phyloP scores from a whole-genome alignment of 805 yeast species.

The Metschnikowia similis region DNA sequence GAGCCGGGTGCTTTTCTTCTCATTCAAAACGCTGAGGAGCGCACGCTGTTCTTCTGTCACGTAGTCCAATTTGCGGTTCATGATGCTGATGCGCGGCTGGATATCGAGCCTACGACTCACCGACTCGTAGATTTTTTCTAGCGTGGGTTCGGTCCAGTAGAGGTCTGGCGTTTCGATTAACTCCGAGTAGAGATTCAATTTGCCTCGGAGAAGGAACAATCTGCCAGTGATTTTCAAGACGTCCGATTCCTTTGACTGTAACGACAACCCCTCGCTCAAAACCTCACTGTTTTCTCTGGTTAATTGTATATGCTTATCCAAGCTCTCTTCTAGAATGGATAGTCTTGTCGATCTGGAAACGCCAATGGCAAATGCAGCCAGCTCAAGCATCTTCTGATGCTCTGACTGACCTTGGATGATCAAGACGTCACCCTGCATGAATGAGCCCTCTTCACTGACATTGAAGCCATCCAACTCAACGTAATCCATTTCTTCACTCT shows the following conservation, averaged over 20 bases:
- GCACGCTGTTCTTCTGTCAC: slow-evolving; percentile 86
- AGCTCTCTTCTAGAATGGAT: slow-evolving; percentile 68
- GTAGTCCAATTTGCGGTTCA: slow-evolving; percentile 84
- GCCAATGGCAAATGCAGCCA: slow-evolving; percentile 87
- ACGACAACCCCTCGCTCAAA: slow-evolving; percentile 56
- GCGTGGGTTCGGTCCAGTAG: slow-evolving; percentile 87
- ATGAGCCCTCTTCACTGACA: slow-evolving; percentile 30
- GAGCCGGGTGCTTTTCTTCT: slow-evolving; percentile 67
- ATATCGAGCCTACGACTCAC: slow-evolving; percentile 74
- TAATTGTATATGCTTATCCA: slow-evolving; percentile 63
- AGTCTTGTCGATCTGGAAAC: slow-evolving; percentile 81
- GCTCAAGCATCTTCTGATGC: slow-evolving; percentile 56
- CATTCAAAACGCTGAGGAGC: slow-evolving; percentile 67
- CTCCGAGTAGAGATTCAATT: slow-evolving; percentile 80
- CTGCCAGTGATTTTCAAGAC: slow-evolving; percentile 69
- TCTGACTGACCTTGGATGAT: slow-evolving; percentile 50
- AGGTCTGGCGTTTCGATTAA: slow-evolving; percentile 88
- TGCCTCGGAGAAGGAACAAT: slow-evolving; percentile 72
- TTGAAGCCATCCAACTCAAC: slow-evolving; percentile 41
- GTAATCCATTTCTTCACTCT: slow-evolving; percentile 86
- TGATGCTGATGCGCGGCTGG: slow-evolving; percentile 67
- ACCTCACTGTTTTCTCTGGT: slow-evolving; percentile 64
- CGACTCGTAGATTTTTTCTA: slow-evolving; percentile 70
- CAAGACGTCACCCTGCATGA: slow-evolving; percentile 65
- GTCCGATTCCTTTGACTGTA: slow-evolving; percentile 48